Base-by-base conservation (phyloP, 257 asterid genomes). In the Nicotiana paniculata region DNA sequence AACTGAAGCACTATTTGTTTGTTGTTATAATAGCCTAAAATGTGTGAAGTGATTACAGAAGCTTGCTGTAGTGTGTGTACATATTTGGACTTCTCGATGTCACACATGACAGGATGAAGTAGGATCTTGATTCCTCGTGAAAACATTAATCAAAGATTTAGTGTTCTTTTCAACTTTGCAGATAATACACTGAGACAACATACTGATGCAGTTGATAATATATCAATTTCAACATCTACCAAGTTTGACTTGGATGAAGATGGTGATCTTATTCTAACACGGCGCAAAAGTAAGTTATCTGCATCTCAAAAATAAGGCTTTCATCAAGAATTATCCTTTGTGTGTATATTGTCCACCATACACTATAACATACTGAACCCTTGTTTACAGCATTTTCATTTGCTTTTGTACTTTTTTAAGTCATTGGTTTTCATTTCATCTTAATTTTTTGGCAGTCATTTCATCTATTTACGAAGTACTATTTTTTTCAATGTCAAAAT, bases 201-300 rank as follows among this genome's bases (percentile, higher is more conserved):
- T 58, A 70, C 35, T 51, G 86, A 32, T 21, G 24, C 37, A 46
- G 64, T 58, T 51, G 59, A 72, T 32, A 87, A 70, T 79, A 35
- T 69, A 63, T 72, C 13, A 79, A 58, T 54, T 87, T 88, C 87
- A 55, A 18, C 13, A 43, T 69, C 80, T 46, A 82, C 63, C 64
- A 82, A 21, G 28, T 90, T 80, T 85, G 92, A 88, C 81, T 86
- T 94, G 90, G 99, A 96, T 86, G 97, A 90, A 85, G 98, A 96
- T 90, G 99, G 99, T 77, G 99, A 94, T 88, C 90, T 93, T 77
- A 53, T 96, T 81, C 77, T 90, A 81, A 77, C 93, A 77, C 90
- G 97, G 13, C 90, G 94, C 16, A 84, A 57, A 46, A 84, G 97
- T 91, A 86, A 88, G 95, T 79, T 80, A 53, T 80, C 28, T 80